Base-by-base conservation (phyloP, 169 alveolate genomes). In the Plasmodium vivax region DNA sequence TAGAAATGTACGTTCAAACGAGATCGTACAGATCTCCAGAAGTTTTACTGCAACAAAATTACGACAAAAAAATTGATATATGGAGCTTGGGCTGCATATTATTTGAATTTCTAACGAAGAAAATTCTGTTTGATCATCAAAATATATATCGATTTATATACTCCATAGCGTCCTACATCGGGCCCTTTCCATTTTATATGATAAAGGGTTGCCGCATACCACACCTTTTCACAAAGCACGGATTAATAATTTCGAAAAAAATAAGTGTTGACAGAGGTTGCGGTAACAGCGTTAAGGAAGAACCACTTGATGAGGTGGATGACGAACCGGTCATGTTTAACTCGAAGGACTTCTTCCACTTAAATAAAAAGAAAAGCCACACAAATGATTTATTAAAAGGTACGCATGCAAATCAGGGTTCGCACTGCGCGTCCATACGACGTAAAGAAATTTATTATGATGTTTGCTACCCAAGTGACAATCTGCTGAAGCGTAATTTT, bases 11-110 rank as follows among this genome's bases (percentile, higher is more conserved):
- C 95, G 98, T 99, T 8, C 99, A 99, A 96, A 98, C 99, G 54
- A 95, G 99, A 82, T 97, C 99, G 32, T 99, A 99, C 95, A 94
- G 99, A 79, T 99, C 99, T 3, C 99, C 99, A n/a, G 99, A 99
- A 96, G 99, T 97, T 77, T 97, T 99, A 68, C 97, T 99, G 84
- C 99, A 99, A 73, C 98, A 99, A 87, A 98, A 99, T 79, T 99
- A 99, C 94, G 99, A 98, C 96, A 98, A 98, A 82, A 98, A 98
- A 97, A 99, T 99, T 23, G 99, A 99, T 96, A 98, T 99, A 51
- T 99, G 99, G 99, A 96, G 99, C 84, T 92, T 99, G 75, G 99
- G 99, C 7, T 99, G 99, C 93, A 98, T 99, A 56, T 93, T 99
- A 73, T 99, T 99, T 72, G 99, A 99, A 94, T 97, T 99, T 16